Evolutionary conservation across 768 basidiomycete genomes (phyloP), one percentile per base, ranked within the genome.

Genomic region (Mycena capillaripes): DNA sequence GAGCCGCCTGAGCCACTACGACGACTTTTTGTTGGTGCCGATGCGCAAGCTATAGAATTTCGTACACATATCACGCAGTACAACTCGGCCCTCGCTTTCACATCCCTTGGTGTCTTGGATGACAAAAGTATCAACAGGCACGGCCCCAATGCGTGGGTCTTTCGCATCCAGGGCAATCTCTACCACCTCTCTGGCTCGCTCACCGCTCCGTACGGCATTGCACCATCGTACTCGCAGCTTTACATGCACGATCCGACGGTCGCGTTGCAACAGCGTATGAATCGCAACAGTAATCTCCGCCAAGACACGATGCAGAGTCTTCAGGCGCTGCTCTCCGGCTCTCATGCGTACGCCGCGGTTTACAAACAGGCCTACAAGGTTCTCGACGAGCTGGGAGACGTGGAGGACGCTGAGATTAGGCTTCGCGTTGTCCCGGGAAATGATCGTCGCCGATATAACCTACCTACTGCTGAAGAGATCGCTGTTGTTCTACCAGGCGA

Each of bases 391-490:
- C n/a, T n/a, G n/a, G n/a, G n/a, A n/a, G n/a, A n/a, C 0, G 38
- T 42, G 3, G 34, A 40, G 25, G 63, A 65, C 3, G 63, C 52
- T 6, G 36, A 40, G 16, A 25, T 76, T 0, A n/a, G 55, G 7
- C 61, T 76, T 9, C 70, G 71, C 8, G 62, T 71, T 4, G 40
- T 40, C 0, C 50, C 70, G 0, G 65, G 53, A 0, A 48, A 44
- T 23, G 84, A 86, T 75, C 76, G 61, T 0, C 76, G 83, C 6
- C 63, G 79, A 25, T 84, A 86, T 40, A 86, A 86, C 58, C 70
- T 84, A 0, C 83, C 86, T 1, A 82, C 81, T 30, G 78, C 80
- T 0, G 71, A 82, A 36, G 84, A 87, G 52, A 79, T 87, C 65
- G 84, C 82, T 61, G 83, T 78, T 0, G 71, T 87, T 16, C 32